A percentile compares a stretch with the other conserved stretches of the same genome.
phyloP scores from a whole-genome alignment of 257 asterid genomes.

The Paulownia fortunei region DNA sequence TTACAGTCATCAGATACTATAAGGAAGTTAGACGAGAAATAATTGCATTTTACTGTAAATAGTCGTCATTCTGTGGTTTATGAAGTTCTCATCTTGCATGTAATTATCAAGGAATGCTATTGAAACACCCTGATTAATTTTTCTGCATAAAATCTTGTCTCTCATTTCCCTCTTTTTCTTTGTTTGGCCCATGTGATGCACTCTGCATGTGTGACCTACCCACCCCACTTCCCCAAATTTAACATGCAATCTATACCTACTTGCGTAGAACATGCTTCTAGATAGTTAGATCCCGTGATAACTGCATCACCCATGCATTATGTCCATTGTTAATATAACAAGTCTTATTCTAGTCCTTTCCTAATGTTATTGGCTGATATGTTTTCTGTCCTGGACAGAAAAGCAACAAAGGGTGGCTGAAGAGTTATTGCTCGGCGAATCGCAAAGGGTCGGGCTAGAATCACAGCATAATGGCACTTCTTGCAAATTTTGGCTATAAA shows the following conservation, averaged over 20 bases:
- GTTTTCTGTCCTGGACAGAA: slow-evolving; percentile 47
- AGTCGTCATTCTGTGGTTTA: neutral
- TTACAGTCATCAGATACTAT: neutral
- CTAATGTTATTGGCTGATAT: neutral
- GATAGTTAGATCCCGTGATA: neutral
- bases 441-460: slow-evolving; percentile 62
- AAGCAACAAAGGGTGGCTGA: slow-evolving; percentile 64
- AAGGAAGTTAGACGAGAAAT: neutral
- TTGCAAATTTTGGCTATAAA: neutral
- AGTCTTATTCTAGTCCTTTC: neutral
- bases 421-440: slow-evolving; percentile 65
- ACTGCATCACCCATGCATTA: neutral
- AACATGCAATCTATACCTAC: neutral
- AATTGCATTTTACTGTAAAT: neutral
- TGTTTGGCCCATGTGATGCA: neutral
- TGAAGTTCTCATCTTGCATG: neutral
- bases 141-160: neutral
- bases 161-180: no score
- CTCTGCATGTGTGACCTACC: neutral
- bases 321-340: neutral
- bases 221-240: neutral
- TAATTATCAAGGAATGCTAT: neutral
- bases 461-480: slow-evolving; percentile 43
- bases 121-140: neutral
- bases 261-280: neutral